Evolutionary conservation across 176 grass and related monocot species (phyloP).

Genomic region (Avena eriantha): DNA sequence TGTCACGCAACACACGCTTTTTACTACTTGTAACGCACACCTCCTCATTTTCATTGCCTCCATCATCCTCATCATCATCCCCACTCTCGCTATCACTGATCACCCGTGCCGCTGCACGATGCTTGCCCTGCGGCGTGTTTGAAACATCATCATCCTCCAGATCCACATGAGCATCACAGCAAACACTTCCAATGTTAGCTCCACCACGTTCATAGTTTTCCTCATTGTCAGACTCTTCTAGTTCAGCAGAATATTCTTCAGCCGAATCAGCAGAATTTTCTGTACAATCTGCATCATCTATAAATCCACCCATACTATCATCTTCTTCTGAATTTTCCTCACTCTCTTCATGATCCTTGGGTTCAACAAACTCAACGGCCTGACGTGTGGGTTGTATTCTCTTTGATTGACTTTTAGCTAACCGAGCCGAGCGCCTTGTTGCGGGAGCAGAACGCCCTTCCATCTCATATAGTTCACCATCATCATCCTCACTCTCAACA

Average conservation of each 20-base stretch:
- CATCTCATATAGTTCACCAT: not conserved
- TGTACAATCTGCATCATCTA: slow-evolving; percentile 46
- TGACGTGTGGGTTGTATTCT: not conserved
- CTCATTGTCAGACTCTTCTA: slow-evolving; percentile 42
- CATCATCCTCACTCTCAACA: slow-evolving; percentile 38
- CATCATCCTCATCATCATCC: not conserved
- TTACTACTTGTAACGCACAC: not conserved
- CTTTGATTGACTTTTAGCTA: slow-evolving; percentile 32
- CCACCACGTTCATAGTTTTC: slow-evolving; percentile 29
- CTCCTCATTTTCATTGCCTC: slow-evolving; percentile 6
- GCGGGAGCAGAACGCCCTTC: slow-evolving; percentile 19
- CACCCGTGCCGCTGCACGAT: not conserved
- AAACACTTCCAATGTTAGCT: not conserved
- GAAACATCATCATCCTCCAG: slow-evolving; percentile 33
- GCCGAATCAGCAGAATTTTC: slow-evolving; percentile 36
- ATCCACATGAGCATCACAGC: not conserved
- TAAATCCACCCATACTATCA: slow-evolving; percentile 61
- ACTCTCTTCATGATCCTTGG: slow-evolving; percentile 42
- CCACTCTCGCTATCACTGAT: slow-evolving; percentile 35
- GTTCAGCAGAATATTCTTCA: slow-evolving; percentile 24
- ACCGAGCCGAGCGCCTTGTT: slow-evolving; percentile 48
- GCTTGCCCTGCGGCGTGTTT: not conserved
- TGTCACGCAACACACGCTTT: slow-evolving; percentile 34
- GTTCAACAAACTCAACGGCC: slow-evolving; percentile 38
- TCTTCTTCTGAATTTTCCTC: slow-evolving; percentile 49